Evolutionary conservation across 176 grass and related monocot genomes (phyloP).

Genomic region (Musa acuminata): DNA sequence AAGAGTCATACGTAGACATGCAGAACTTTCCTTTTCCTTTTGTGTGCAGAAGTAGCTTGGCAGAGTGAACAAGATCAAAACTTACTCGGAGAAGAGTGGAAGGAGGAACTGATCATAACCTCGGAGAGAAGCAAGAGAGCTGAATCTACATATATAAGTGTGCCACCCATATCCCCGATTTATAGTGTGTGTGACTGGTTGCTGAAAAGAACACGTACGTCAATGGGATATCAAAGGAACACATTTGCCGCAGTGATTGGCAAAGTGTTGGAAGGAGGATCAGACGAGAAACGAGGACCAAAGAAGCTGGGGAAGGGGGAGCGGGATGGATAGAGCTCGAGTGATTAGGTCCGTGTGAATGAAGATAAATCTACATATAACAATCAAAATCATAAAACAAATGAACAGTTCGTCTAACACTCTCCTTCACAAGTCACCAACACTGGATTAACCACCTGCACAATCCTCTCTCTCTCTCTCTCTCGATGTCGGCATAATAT

Average conservation of each 20-base stretch:
- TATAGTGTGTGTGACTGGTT: background rate
- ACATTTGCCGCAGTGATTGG: background rate
- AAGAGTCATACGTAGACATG: too few species aligned
- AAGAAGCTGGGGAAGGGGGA: background rate
- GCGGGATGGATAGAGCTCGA: background rate
- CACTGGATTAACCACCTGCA: too few species aligned
- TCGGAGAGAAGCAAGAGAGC: background rate
- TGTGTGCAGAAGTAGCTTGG: too few species aligned
- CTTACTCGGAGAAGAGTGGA: too few species aligned
- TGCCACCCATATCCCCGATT: background rate
- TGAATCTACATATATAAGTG: background rate
- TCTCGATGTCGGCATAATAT: too few species aligned
- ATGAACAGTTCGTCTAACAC: background rate
- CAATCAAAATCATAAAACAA: background rate
- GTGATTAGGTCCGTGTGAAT: background rate
- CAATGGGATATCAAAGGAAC: background rate
- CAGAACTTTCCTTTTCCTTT: too few species aligned
- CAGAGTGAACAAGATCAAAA: too few species aligned
- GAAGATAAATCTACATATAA: too few species aligned
- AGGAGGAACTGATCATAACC: too few species aligned
- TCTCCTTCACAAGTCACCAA: too few species aligned
- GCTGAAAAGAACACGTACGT: slow-evolving; percentile 5
- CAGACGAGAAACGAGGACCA: background rate
- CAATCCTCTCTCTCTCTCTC: too few species aligned
- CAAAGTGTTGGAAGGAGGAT: background rate